Percentiles rank a stretch among this genome's conserved stretches.
These are phyloP conservation scores for Lepidium didymum DNA, from an alignment of 345 rosid genomes.

Conservation along the genomic window DNA sequence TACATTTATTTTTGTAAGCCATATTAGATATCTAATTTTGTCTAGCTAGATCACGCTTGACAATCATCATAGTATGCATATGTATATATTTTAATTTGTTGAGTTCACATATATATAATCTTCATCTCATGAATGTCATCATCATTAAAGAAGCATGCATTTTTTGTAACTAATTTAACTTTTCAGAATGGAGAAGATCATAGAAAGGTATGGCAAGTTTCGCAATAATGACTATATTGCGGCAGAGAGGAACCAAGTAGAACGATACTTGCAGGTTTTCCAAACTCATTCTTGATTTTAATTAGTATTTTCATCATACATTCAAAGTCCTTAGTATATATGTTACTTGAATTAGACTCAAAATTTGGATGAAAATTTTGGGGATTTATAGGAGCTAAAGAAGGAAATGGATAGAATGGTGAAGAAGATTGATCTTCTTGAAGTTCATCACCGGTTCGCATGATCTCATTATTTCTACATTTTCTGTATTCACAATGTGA, in stretches of 20 bases:
- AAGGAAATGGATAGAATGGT: slow-evolving; percentile 39
- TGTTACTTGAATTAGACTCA: too few species aligned
- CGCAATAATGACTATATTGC: slow-evolving; percentile 19
- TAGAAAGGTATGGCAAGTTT: slow-evolving; percentile 40
- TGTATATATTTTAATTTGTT: neutral
- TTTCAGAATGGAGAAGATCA: slow-evolving; percentile 44
- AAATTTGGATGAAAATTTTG: too few species aligned
- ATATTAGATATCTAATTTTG: neutral
- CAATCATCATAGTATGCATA: neutral
- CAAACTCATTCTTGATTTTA: neutral
- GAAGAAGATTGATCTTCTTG: slow-evolving; percentile 46
- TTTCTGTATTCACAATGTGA: neutral
- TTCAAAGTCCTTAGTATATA: too few species aligned
- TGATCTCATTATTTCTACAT: neutral
- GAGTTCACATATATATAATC: neutral
- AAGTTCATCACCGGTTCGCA: slow-evolving; percentile 42
- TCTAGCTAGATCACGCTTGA: neutral
- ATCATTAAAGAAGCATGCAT: neutral
- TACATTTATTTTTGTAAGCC: neutral
- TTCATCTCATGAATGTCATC: neutral
- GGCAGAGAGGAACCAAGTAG: slow-evolving; percentile 13
- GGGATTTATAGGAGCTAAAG: slow-evolving; percentile 43
- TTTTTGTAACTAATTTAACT: neutral
- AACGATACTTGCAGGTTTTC: slow-evolving; percentile 37
- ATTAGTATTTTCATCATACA: neutral